phyloP scores from a whole-genome alignment of 148 eudicot species.

The Spergularia marina region DNA sequence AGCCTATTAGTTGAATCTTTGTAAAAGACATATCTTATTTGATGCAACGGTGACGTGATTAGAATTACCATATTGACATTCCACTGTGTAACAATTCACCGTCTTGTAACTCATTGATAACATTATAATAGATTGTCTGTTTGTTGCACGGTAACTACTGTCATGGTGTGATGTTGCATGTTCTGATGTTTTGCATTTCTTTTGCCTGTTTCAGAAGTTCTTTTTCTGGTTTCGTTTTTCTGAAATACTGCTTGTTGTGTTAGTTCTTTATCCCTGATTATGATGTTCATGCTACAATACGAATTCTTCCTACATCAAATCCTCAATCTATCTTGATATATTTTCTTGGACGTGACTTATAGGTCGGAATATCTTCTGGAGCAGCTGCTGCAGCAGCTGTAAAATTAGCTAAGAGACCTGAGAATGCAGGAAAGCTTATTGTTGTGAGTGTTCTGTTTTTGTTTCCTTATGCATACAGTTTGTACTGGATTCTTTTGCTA shows the following conservation, averaged over 20 bases:
- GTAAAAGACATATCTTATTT: too few relatives aligned
- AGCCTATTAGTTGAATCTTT: too few relatives aligned
- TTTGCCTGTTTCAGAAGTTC: too few relatives aligned
- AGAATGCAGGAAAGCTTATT: constrained; percentile 69
- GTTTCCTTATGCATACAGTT: background rate
- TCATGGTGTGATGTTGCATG: too few relatives aligned
- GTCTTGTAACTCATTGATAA: too few relatives aligned
- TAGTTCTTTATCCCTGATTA: background rate
- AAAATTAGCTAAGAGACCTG: constrained; percentile 54
- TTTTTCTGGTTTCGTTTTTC: background rate
- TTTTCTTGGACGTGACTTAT: background rate
- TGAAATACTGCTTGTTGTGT: background rate
- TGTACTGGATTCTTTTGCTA: background rate
- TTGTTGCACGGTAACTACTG: too few relatives aligned
- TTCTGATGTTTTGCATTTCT: too few relatives aligned
- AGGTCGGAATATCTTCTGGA: constrained; percentile 83
- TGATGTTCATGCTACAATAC: background rate
- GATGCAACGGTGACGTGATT: too few relatives aligned
- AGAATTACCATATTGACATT: too few relatives aligned
- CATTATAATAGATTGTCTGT: too few relatives aligned
- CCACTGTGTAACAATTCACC: too few relatives aligned
- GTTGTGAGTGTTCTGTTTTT: constrained; percentile 32
- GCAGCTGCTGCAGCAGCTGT: constrained; percentile 72
- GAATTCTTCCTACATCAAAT: background rate
- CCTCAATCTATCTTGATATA: background rate